Conservation (phyloP, 108 stramenopile species). For the Aurantiochytrium sp. region DNA sequence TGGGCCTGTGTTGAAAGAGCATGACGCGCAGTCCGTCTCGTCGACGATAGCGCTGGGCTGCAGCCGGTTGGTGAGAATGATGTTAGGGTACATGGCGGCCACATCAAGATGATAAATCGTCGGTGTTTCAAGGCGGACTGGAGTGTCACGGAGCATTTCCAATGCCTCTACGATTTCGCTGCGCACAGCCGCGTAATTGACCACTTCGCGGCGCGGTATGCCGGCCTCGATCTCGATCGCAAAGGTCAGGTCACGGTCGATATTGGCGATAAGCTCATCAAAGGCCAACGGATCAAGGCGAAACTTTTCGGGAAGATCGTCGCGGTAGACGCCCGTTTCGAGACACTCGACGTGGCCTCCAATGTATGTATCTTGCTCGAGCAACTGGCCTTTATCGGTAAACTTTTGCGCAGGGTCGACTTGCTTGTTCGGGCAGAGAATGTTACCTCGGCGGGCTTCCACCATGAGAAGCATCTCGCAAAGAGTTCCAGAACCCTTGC, state of each 20-base stretch:
- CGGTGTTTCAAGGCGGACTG: slow-evolving; percentile 77
- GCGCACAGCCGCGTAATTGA: slow-evolving; percentile 91
- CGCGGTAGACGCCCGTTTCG: slow-evolving; percentile 95
- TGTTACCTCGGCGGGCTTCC: slow-evolving; percentile 77
- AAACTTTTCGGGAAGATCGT: slow-evolving; percentile 87
- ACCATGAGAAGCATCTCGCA: slow-evolving; percentile 96
- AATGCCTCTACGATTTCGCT: slow-evolving; percentile 76
- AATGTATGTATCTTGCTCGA: slow-evolving; percentile 97
- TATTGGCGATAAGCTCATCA: slow-evolving; percentile 85
- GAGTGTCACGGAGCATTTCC: slow-evolving; percentile 84
- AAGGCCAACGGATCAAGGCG: slow-evolving; percentile 82
- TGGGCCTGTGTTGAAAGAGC: slow-evolving; percentile 79
- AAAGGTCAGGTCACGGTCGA: slow-evolving; percentile 91
- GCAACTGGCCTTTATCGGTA: slow-evolving; percentile 75
- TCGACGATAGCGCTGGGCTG: slow-evolving; percentile 94
- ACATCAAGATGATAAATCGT: slow-evolving; percentile 95
- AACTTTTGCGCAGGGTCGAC: slow-evolving; percentile 73
- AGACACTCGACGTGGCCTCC: slow-evolving; percentile 97
- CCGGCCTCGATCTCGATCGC: slow-evolving; percentile 93
- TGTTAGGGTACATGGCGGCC: slow-evolving; percentile 99
- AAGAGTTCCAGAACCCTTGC: slow-evolving; percentile 85
- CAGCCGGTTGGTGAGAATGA: slow-evolving; percentile 94
- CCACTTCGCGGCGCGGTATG: slow-evolving; percentile 69
- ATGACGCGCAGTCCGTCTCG: slow-evolving; percentile 86
- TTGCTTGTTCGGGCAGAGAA: slow-evolving; percentile 97